Percentiles rank a stretch among this genome's conserved stretches.
phyloP scores from a whole-genome alignment of 768 basidiomycete genomes.

The Strobilomyces echinocephalus region DNA sequence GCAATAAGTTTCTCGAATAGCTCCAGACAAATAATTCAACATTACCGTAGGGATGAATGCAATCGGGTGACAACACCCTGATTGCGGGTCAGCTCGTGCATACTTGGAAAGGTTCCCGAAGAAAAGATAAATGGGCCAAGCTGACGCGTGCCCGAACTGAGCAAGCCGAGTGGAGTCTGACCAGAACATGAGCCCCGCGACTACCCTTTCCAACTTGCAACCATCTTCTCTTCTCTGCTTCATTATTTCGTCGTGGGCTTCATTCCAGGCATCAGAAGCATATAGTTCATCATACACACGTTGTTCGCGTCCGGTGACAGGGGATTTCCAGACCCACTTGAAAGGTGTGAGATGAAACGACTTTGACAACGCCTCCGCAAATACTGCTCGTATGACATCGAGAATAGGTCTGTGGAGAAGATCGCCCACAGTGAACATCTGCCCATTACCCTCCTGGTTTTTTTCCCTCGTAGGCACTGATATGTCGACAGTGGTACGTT shows the following conservation, averaged over 20 bases:
- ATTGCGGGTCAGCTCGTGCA: neutral
- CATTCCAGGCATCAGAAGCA: neutral
- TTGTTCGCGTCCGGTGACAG: neutral
- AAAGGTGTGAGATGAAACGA: neutral
- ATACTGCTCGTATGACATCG: neutral
- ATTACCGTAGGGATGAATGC: conserved; percentile 19
- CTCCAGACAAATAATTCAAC: neutral
- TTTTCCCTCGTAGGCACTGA: neutral
- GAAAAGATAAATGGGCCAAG: conserved; percentile 7
- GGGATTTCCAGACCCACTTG: neutral
- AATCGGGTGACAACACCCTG: conserved; percentile 17
- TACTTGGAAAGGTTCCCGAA: conserved; percentile 2
- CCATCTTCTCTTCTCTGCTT: too few species aligned
- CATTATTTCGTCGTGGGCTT: neutral
- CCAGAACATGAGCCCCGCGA: conserved; percentile 15
- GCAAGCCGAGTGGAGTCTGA: conserved; percentile 9
- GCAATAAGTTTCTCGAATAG: too few species aligned
- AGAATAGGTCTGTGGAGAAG: neutral
- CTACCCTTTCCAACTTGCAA: neutral
- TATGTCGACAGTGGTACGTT: neutral
- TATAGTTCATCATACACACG: neutral
- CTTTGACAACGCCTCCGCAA: neutral
- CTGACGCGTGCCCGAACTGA: conserved; percentile 11
- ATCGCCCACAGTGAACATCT: neutral
- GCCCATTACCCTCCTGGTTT: neutral